A percentile compares a stretch with the other conserved stretches of the same genome.
Conservation (phyloP, 345 rosid genomes). For the Boechera stricta region DNA sequence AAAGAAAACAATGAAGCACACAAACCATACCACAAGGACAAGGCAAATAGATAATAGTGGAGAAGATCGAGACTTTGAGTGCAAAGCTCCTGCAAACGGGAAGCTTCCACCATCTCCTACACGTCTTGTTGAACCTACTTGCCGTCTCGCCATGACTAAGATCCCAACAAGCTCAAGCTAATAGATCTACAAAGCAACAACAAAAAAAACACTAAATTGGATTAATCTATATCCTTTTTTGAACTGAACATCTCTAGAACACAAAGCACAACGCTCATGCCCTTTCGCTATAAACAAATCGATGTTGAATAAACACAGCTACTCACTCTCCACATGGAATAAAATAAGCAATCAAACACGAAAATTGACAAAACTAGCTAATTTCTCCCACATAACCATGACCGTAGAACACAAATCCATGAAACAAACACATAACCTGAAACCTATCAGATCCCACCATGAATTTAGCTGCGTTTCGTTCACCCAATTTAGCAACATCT, state of each 20-base stretch:
- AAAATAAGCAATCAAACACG: slow-evolving; percentile 3
- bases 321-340: not conserved
- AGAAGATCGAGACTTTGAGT: slow-evolving; percentile 82
- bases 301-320: not conserved
- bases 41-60: slow-evolving; percentile 74
- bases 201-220: not conserved
- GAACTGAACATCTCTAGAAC: not conserved
- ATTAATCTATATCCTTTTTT: not conserved
- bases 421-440: not conserved
- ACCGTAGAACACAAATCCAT: slow-evolving; percentile 33
- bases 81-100: slow-evolving; percentile 71
- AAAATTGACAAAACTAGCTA: not conserved
- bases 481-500: not conserved
- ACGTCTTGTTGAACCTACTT: slow-evolving; percentile 75
- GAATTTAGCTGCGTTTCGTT: slow-evolving; percentile 24
- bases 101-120: slow-evolving; percentile 77
- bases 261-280: slow-evolving; percentile 2
- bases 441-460: slow-evolving; percentile 19
- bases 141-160: slow-evolving; percentile 80
- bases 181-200: slow-evolving; percentile 28
- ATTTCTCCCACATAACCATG: slow-evolving; percentile 12
- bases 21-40: slow-evolving; percentile 61
- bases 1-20: not conserved
- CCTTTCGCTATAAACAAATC: slow-evolving; percentile 4
- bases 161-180: slow-evolving; percentile 24